Percentiles rank a stretch among this genome's conserved stretches.
Evolutionary conservation across 495 filamentous ascomycete genomes (phyloP).

Genomic region (Penicilliopsis zonata): DNA sequence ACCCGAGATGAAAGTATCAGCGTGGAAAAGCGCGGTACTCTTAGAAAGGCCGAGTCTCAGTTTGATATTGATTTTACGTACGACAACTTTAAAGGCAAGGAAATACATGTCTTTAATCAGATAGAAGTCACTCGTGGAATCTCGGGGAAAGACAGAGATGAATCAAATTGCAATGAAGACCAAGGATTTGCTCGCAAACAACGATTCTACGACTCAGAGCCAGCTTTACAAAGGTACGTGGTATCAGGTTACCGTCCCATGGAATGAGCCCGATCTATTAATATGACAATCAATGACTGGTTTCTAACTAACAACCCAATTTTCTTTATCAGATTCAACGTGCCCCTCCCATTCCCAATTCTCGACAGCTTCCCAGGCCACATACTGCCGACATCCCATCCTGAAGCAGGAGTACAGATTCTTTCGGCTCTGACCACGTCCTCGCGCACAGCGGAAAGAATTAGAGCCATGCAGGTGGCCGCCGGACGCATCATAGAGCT

Average conservation of each 20-base stretch:
- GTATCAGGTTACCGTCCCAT: too few species aligned
- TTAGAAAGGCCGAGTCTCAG: conserved; percentile 14
- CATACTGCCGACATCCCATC: conserved; percentile 38
- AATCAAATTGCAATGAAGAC: conserved; percentile 14
- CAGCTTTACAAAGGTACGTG: conserved; percentile 50
- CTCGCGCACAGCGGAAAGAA: conserved; percentile 49
- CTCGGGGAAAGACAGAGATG: conserved; percentile 26
- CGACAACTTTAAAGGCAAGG: conserved; percentile 22
- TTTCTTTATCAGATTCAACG: conserved; percentile 35
- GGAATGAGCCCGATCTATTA: too few species aligned
- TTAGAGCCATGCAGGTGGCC: conserved; percentile 53
- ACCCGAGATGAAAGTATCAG: not conserved
- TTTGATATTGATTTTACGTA: conserved; percentile 51
- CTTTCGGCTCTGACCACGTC: conserved; percentile 61
- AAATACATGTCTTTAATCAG: conserved; percentile 52
- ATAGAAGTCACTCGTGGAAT: conserved; percentile 31
- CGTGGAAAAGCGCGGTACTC: not conserved
- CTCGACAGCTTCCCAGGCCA: conserved; percentile 69
- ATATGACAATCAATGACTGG: not conserved
- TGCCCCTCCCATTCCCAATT: conserved; percentile 56
- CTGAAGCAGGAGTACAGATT: conserved; percentile 38
- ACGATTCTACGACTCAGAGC: conserved; percentile 24
- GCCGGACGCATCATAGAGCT: conserved; percentile 48
- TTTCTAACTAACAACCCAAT: conserved; percentile 1
- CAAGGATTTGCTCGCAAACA: conserved; percentile 20